A percentile compares a stretch with the other conserved stretches of the same genome.
phyloP scores from a whole-genome alignment of 1,139 yeast genomes.

The Meyerozyma smithsonii region DNA sequence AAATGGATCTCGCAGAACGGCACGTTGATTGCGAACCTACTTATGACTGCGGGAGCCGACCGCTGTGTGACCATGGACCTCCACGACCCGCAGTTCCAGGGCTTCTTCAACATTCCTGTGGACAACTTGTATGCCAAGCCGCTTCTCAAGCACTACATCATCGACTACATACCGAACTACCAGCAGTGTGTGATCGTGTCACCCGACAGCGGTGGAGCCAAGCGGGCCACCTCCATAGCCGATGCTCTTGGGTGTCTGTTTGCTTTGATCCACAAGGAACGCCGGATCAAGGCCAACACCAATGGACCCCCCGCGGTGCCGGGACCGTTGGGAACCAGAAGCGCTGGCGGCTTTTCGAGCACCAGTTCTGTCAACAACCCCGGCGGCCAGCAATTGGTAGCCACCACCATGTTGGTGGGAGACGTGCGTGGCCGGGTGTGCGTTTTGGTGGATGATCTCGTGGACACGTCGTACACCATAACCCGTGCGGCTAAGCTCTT shows the following conservation, averaged over 20 bases:
- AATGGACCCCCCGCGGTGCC: slow-evolving; percentile 12
- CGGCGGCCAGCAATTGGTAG: slow-evolving; percentile 25
- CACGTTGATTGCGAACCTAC: slow-evolving; percentile 79
- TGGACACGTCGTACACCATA: slow-evolving; percentile 90
- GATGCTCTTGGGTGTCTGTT: slow-evolving; percentile 85
- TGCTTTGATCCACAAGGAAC: slow-evolving; percentile 94
- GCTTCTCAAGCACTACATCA: slow-evolving; percentile 72
- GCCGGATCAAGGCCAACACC: slow-evolving; percentile 50
- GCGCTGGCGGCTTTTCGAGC: slow-evolving; percentile 3
- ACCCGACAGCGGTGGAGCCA: slow-evolving; percentile 98
- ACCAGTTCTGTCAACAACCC: slow-evolving; percentile 3
- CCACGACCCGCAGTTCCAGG: slow-evolving; percentile 94
- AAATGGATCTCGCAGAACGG: slow-evolving; percentile 98
- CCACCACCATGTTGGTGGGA: slow-evolving; percentile 89
- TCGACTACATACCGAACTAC: slow-evolving; percentile 66
- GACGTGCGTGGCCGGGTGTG: slow-evolving; percentile 84
- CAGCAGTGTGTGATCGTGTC: slow-evolving; percentile 83
- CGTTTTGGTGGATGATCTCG: slow-evolving; percentile 84
- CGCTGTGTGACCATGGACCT: slow-evolving; percentile 96
- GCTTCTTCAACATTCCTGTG: slow-evolving; percentile 88
- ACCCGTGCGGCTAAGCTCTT: slow-evolving; percentile 87
- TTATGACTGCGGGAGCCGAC: slow-evolving; percentile 94
- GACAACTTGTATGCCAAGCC: slow-evolving; percentile 89
- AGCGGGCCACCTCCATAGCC: slow-evolving; percentile 90
- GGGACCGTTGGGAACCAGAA: slow-evolving; percentile 3